A percentile compares a stretch with the other conserved stretches of the same genome.
Evolutionary conservation across 371 early-diverging fungal genomes (phyloP).

Genomic region (Rhizomucor miehei): DNA sequence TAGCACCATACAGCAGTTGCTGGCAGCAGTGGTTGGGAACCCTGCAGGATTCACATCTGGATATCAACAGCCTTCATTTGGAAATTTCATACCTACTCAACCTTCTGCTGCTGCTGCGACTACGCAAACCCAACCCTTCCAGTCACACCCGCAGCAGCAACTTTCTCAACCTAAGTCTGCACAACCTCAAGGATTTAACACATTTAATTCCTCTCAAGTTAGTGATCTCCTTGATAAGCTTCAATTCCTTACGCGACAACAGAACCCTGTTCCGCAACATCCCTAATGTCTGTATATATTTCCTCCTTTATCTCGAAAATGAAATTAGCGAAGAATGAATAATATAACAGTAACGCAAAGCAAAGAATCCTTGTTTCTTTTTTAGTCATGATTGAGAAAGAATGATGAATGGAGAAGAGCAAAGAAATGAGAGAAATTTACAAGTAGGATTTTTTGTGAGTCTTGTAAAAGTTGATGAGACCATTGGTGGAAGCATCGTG

Average conservation of each 20-base stretch:
- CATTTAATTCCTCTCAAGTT: neutral
- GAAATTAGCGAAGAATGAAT: too few relatives aligned
- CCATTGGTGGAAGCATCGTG: conserved; percentile 95
- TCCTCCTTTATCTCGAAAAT: too few relatives aligned
- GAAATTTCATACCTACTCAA: neutral
- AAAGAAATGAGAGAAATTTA: neutral
- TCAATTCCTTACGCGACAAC: conserved; percentile 3
- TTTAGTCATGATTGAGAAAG: neutral
- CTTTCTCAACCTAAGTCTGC: neutral
- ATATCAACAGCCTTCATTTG: neutral
- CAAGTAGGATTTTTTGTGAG: conserved; percentile 45
- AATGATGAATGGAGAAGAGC: neutral
- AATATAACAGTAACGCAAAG: too few relatives aligned
- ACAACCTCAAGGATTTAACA: neutral
- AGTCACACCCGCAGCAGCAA: neutral
- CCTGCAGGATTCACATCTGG: neutral
- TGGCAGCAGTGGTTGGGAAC: too few relatives aligned
- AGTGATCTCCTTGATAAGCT: conserved; percentile 8
- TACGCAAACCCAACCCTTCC: neutral
- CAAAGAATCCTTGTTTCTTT: neutral
- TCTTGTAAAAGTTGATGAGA: conserved; percentile 86
- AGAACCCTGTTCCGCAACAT: too few relatives aligned
- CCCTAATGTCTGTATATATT: too few relatives aligned
- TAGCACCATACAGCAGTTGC: too few relatives aligned
- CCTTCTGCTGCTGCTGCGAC: too few relatives aligned